phyloP scores from a whole-genome alignment of 2,329 filamentous ascomycete genomes.

The Byssochlamys sp. region DNA sequence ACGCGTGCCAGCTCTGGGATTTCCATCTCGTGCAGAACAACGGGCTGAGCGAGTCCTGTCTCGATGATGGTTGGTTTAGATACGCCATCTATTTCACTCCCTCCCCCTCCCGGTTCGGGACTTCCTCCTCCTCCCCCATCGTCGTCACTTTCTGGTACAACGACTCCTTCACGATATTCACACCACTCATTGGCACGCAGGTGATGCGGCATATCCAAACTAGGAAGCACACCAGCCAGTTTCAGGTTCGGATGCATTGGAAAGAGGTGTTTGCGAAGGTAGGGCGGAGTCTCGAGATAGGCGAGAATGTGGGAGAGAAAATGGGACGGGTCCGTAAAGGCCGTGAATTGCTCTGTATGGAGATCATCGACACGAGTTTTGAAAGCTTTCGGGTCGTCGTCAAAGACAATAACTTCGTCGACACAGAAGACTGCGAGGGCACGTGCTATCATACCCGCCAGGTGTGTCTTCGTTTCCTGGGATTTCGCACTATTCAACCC shows the following conservation, averaged over 20 bases:
- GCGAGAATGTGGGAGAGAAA: slow-evolving; percentile 70
- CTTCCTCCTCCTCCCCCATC: slow-evolving; percentile 5
- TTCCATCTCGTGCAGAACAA: slow-evolving; percentile 43
- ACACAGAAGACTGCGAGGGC: slow-evolving; percentile 73
- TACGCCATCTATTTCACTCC: slow-evolving; percentile 22
- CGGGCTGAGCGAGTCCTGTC: slow-evolving; percentile 40
- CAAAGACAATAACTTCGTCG: slow-evolving; percentile 74
- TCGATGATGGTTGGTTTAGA: slow-evolving; percentile 35
- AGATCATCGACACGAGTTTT: slow-evolving; percentile 41
- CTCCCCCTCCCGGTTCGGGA: slow-evolving; percentile 33
- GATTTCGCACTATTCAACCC: slow-evolving; percentile 50
- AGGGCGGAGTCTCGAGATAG: slow-evolving; percentile 75
- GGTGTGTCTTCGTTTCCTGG: slow-evolving; percentile 63
- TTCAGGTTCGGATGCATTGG: slow-evolving; percentile 68
- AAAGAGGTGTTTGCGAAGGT: slow-evolving; percentile 67
- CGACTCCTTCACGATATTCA: slow-evolving; percentile 68
- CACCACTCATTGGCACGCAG: slow-evolving; percentile 67
- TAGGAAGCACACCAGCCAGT: slow-evolving; percentile 63
- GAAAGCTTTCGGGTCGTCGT: slow-evolving; percentile 45
- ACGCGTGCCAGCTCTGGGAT: slow-evolving; percentile 64
- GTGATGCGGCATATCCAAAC: slow-evolving; percentile 78
- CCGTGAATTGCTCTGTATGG: slow-evolving; percentile 46
- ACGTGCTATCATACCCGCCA: slow-evolving; percentile 67
- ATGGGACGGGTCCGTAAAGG: slow-evolving; percentile 64
- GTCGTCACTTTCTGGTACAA: slow-evolving; percentile 41